phyloP scores from a whole-genome alignment of 106 monocot species.

The Apostasia ramifera region DNA sequence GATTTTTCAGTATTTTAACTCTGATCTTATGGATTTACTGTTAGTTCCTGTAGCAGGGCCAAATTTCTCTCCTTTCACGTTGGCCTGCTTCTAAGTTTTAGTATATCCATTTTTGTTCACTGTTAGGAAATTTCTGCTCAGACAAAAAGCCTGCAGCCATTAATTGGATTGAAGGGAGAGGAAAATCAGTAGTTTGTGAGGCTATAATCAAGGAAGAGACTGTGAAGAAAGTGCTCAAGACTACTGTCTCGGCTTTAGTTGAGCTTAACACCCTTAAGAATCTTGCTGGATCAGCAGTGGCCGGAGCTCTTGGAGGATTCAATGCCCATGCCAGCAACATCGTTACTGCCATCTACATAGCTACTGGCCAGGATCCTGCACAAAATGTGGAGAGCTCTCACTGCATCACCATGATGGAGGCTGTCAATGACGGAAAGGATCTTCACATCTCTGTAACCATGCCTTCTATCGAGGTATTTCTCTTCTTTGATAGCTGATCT shows the following conservation, averaged over 20 bases:
- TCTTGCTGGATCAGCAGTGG: conserved; percentile 58
- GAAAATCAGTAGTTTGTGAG: conserved; percentile 94
- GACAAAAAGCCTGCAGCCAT: conserved; percentile 93
- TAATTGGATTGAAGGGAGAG: conserved; percentile 94
- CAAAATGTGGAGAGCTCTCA: conserved; percentile 79
- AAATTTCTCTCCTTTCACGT: background rate
- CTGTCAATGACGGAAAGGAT: conserved; percentile 58
- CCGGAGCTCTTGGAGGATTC: conserved; percentile 61
- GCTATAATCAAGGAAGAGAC: conserved; percentile 58
- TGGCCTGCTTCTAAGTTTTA: background rate
- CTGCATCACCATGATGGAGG: conserved; percentile 76
- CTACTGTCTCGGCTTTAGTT: conserved; percentile 43
- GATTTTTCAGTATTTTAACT: too few relatives aligned
- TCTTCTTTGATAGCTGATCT: too few relatives aligned
- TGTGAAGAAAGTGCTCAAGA: conserved; percentile 57
- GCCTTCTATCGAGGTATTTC: conserved; percentile 61
- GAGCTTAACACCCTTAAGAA: conserved; percentile 64
- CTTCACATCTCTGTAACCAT: conserved; percentile 69
- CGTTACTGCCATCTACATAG: conserved; percentile 58
- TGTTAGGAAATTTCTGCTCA: conserved; percentile 78
- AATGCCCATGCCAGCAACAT: conserved; percentile 78
- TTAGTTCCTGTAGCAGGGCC: too few relatives aligned
- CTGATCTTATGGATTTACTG: too few relatives aligned
- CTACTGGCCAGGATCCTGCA: conserved; percentile 71
- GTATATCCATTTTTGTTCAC: too few relatives aligned